phyloP scores from a whole-genome alignment of 208 protist species.

The Leishmania aethiopica region DNA sequence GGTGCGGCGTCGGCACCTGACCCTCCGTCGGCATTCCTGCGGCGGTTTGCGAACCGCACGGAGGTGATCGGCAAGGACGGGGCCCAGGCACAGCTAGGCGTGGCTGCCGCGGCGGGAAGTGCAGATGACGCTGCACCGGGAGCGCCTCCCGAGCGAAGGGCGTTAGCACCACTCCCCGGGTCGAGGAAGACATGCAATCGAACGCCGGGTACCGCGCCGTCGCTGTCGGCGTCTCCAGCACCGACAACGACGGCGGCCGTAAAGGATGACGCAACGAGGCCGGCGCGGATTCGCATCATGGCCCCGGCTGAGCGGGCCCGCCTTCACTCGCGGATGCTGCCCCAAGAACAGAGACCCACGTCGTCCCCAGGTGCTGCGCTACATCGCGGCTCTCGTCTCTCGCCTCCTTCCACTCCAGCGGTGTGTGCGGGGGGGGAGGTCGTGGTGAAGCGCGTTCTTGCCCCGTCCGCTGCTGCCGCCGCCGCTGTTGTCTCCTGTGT shows the following conservation, averaged over 20 bases:
- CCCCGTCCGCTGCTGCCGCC: constrained; percentile 7
- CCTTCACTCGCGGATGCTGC: background rate
- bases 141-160: background rate
- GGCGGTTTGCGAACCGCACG: constrained; percentile 65
- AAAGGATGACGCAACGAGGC: background rate
- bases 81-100: constrained; percentile 42
- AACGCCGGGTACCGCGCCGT: background rate
- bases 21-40: constrained; percentile 47
- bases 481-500: background rate
- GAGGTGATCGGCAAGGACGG: constrained; percentile 62
- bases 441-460: background rate
- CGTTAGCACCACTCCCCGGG: background rate
- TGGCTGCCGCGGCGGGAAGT: background rate
- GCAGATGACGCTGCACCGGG: background rate
- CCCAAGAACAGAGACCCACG: background rate
- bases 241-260: background rate
- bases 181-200: background rate
- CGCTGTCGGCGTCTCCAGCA: background rate
- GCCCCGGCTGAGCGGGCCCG: background rate
- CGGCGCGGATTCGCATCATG: background rate
- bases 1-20: background rate
- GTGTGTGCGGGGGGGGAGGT: background rate
- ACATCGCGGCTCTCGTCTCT: background rate
- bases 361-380: background rate
- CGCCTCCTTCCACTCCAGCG: background rate